phyloP scores from a whole-genome alignment of 2,329 filamentous ascomycete genomes.

The Raffaelea deltoideospora region DNA sequence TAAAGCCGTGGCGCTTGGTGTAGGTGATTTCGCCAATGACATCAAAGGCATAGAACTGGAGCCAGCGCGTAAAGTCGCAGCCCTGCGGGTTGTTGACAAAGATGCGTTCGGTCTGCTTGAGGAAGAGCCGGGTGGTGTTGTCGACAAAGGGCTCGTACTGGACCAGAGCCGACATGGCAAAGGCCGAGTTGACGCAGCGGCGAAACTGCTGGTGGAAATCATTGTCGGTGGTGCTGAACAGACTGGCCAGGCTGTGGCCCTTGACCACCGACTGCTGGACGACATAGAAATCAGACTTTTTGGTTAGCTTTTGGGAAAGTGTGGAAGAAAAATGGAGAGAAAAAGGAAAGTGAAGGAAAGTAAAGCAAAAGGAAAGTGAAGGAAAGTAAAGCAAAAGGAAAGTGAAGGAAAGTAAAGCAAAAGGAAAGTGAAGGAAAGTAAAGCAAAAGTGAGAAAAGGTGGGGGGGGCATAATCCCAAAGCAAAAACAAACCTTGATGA shows the following conservation, averaged over 20 bases:
- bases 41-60: conserved; percentile 72
- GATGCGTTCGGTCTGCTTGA: conserved; percentile 42
- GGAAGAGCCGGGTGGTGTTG: conserved; percentile 56
- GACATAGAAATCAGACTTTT: conserved; percentile 71
- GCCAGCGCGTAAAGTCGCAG: conserved; percentile 56
- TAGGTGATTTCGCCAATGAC: conserved; percentile 69
- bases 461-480: too few relatives aligned
- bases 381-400: too few relatives aligned
- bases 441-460: too few relatives aligned
- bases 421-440: not conserved
- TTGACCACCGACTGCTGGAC: conserved; percentile 61
- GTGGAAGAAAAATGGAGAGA: not conserved
- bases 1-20: conserved; percentile 58
- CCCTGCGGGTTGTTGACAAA: conserved; percentile 28
- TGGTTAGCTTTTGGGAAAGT: too few relatives aligned
- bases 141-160: conserved; percentile 72
- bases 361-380: too few relatives aligned
- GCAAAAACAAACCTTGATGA: conserved; percentile 45
- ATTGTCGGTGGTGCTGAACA: conserved; percentile 66
- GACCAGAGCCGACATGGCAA: conserved; percentile 62
- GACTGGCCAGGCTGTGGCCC: conserved; percentile 51
- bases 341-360: too few relatives aligned
- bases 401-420: not conserved
- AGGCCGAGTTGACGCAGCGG: conserved; percentile 60
- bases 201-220: conserved; percentile 61